These are phyloP conservation scores for Balakata baccata DNA, from an alignment of 345 rosid species.

Conservation along the genomic window DNA sequence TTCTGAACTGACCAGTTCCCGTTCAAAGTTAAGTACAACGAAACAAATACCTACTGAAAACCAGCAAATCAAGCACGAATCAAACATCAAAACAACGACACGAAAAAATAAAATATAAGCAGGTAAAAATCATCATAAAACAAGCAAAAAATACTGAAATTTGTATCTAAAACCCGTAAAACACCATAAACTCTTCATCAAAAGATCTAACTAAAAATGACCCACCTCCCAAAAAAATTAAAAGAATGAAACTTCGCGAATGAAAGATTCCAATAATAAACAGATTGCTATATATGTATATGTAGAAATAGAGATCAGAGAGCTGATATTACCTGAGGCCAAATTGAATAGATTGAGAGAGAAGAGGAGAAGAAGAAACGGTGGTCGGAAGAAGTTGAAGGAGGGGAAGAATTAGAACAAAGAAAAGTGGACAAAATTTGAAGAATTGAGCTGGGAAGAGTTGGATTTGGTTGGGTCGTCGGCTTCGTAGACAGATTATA, in stretches of 20 bases:
- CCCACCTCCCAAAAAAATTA: background rate
- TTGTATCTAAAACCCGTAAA: background rate
- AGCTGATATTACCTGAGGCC: constrained; percentile 14
- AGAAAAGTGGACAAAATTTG: background rate
- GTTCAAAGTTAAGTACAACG: background rate
- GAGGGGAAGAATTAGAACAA: background rate
- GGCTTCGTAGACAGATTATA: constrained; percentile 18
- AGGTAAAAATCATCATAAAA: background rate
- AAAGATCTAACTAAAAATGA: constrained; percentile 20
- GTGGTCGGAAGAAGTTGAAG: background rate
- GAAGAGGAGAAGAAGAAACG: background rate
- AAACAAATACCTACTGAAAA: background rate
- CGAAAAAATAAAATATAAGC: background rate
- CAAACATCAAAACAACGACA: background rate
- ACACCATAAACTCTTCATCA: constrained; percentile 12
- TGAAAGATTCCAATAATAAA: background rate
- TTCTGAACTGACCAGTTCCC: background rate
- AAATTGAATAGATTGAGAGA: background rate
- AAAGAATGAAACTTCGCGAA: background rate
- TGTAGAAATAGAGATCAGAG: background rate
- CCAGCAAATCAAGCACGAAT: background rate
- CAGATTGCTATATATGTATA: background rate
- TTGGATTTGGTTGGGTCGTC: constrained; percentile 21
- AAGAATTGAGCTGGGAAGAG: background rate
- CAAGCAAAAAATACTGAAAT: background rate